A percentile compares a stretch with the other conserved stretches of the same genome.
Evolutionary conservation across 768 basidiomycete species (phyloP).

Genomic region (Terana coerulea): DNA sequence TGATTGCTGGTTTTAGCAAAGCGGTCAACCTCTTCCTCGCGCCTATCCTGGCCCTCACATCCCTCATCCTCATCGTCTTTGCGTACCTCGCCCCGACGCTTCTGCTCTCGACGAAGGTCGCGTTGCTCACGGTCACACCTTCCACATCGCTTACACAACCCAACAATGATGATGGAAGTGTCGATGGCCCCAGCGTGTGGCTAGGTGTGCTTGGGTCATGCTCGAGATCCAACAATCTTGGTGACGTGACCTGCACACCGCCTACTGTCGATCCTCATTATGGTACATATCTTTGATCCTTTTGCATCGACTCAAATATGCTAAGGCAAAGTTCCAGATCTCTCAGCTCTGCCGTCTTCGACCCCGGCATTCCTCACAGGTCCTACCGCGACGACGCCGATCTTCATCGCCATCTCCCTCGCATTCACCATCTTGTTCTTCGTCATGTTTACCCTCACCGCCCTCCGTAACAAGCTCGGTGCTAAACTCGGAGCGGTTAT

Average conservation of each 20-base stretch:
- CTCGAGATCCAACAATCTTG: conserved; percentile 44
- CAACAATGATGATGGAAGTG: conserved; percentile 14
- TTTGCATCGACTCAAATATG: neutral
- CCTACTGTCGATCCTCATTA: conserved; percentile 56
- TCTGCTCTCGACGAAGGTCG: conserved; percentile 57
- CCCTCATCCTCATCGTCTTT: conserved; percentile 62
- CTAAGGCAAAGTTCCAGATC: conserved; percentile 38
- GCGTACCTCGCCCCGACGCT: conserved; percentile 64
- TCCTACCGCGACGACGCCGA: conserved; percentile 57
- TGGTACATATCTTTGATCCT: conserved; percentile 38
- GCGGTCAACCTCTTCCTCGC: conserved; percentile 64
- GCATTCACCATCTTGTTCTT: conserved; percentile 59
- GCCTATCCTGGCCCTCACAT: conserved; percentile 60
- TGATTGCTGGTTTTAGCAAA: conserved; percentile 73
- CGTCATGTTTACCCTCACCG: conserved; percentile 58
- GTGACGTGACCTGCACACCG: conserved; percentile 49
- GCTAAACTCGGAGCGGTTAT: conserved; percentile 41
- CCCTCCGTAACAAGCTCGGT: conserved; percentile 62
- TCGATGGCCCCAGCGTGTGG: conserved; percentile 69
- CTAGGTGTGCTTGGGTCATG: conserved; percentile 74
- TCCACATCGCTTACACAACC: conserved; percentile 40
- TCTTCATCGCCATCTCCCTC: conserved; percentile 60
- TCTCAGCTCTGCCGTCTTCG: conserved; percentile 56
- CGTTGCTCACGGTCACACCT: conserved; percentile 62
- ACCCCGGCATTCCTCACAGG: conserved; percentile 56